Evolutionary conservation across 2,329 filamentous ascomycete species (phyloP), one percentile per base, ranked within the genome.

Genomic region (Diaporthe sp.): DNA sequence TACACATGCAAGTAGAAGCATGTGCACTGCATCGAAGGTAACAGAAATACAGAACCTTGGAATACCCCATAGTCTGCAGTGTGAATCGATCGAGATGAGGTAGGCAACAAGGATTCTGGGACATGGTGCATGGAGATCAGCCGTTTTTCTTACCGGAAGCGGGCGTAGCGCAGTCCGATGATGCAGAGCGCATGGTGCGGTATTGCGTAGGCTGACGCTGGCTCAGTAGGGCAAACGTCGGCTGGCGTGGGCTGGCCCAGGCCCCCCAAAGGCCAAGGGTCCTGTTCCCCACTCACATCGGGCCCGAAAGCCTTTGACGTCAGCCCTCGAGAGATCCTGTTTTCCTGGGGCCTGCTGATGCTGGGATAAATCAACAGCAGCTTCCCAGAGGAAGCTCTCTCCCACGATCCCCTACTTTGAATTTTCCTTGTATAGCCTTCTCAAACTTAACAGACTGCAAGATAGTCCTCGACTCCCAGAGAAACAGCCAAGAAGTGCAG

Each of bases 261-360:
- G 39, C 65, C 46, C 46, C 65, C 46, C 65, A 68, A 25, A 39
- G 58, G 44, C 62, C 44, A 39, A 59, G 70, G 70, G 71, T 73
- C 34, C 13, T 62, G 34, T 39, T 62, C 70, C 58, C 58, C 58
- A 65, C 44, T 19, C 31, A 53, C 58, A 61, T 58, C 53, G 55
- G 53, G 44, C 25, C 68, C 68, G 68, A 59, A 71, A 71, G 68
- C 68, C 68, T 59, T 71, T 77, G 75, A 77, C 75, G 75, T 77
- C 75, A 77, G 73, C 57, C 57, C 62, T 75, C 39, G 55, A 65
- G 59, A 77, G 62, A 75, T 77, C 75, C 75, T 75, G 75, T 77
- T 77, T 77, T 75, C 44, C 39, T 51, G 46, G 55, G 19, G 42
- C n/a, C 34, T 39, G 34, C 69, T 70, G 69, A 62, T 67, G 73